Conservation (phyloP, 2,329 filamentous ascomycete species). For the Podosphaera fusca region DNA sequence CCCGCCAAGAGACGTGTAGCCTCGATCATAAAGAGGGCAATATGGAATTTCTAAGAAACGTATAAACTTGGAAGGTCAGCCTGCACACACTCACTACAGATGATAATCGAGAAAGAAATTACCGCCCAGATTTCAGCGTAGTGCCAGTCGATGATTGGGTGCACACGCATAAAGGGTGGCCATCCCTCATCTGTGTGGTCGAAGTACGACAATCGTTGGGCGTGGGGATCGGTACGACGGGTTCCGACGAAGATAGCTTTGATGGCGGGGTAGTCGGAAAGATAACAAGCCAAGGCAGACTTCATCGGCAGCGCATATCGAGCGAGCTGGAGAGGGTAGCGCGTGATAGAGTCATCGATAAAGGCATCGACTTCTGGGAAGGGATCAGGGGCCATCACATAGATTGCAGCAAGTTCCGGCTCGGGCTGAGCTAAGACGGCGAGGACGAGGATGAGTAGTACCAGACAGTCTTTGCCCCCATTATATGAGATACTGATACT, state of each 20-base stretch:
- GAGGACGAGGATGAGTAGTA: constrained; percentile 72
- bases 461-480: constrained; percentile 91
- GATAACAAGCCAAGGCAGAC: constrained; percentile 55
- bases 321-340: constrained; percentile 54
- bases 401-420: constrained; percentile 48
- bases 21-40: constrained; percentile 66
- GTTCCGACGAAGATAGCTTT: constrained; percentile 74
- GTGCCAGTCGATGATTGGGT: constrained; percentile 95
- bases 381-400: constrained; percentile 66
- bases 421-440: constrained; percentile 31
- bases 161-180: constrained; percentile 79
- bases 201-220: constrained; percentile 55
- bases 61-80: constrained; percentile 38
- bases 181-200: constrained; percentile 73
- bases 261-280: constrained; percentile 38
- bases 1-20: constrained; percentile 83
- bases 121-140: constrained; percentile 89
- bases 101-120: constrained; percentile 19
- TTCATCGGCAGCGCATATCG: constrained; percentile 64
- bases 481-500: constrained; percentile 54
- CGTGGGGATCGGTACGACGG: constrained; percentile 77
- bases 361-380: constrained; percentile 76
- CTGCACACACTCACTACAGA: background rate
- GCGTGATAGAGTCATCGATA: constrained; percentile 37
- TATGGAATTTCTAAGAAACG: constrained; percentile 60